Base-by-base conservation (phyloP, 768 basidiomycete species). In the Auricularia sp. region DNA sequence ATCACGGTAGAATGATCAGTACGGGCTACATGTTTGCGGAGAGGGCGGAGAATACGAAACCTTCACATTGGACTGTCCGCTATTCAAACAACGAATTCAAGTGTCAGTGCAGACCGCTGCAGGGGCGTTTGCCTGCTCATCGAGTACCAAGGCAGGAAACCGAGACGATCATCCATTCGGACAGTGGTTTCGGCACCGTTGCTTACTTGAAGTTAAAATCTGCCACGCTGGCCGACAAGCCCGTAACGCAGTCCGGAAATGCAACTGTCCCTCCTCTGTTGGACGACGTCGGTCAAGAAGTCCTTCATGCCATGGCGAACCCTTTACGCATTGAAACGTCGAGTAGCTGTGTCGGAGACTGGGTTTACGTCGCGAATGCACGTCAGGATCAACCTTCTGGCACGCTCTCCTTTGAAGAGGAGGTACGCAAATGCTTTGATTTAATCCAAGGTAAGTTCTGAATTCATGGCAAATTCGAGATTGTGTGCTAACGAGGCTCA, bases 31-130 rank as follows among this genome's bases (percentile, higher is more conserved):
- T 72, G 83, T 96, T 1, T 98, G 96, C 67, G 97, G 97, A 10
- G 97, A 99, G 77, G 97, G 97, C 1, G 97, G 97, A 2, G 97
- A 99, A 77, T 99, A 98, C 75, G 97, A 99, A 73, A 92, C 89
- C 0, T 78, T 98, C 65, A 98, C 96, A 1, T 77, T 94, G 13
- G 92, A 97, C 69, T 90, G 89, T 67, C 92, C 95, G 0, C 71
- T 96, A 13, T 98, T 95, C 83, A 91, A 92, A 69, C 81, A 82
- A 45, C 79, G 82, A 10, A 88, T 99, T 13, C 34, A 13, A 61
- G 39, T 63, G 54, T 42, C 2, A 21, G 54, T 59, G 10, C 42
- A 16, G 10, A 29, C 14, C 61, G 24, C 35, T 63, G 10, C 33
- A 24, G 29, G 35, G 36, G 24, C 29, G 62, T 11, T 65, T 14